Percentiles rank a stretch among this genome's conserved stretches.
phyloP scores from a whole-genome alignment of 306 rosid genomes.

The Quercus aquifolioides region DNA sequence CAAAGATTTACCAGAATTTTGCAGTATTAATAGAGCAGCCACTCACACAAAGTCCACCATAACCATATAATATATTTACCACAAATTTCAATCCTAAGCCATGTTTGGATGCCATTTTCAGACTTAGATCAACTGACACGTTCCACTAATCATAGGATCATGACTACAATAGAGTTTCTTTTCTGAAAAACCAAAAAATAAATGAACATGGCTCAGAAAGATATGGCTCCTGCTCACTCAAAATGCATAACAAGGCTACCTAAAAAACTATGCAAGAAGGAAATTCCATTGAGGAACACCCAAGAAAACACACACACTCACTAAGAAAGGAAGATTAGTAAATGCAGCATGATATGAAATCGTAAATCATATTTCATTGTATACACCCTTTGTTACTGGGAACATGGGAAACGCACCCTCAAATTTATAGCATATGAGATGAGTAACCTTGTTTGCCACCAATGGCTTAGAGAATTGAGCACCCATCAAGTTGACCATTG shows the following conservation, averaged over 20 bases:
- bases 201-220: neutral
- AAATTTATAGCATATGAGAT: conserved; percentile 92
- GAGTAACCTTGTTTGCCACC: conserved; percentile 87
- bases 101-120: neutral
- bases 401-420: conserved; percentile 58
- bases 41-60: neutral
- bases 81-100: neutral
- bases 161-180: neutral
- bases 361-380: neutral
- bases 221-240: neutral
- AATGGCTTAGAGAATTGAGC: conserved; percentile 85
- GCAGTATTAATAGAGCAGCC: neutral
- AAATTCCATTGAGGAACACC: neutral
- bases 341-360: neutral
- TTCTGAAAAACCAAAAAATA: neutral
- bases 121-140: neutral
- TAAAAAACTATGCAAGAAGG: neutral
- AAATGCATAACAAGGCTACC: neutral
- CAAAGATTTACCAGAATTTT: neutral
- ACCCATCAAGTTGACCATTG: conserved; percentile 83
- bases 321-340: no score
- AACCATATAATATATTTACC: neutral
- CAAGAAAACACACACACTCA: neutral
- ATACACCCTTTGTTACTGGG: neutral
- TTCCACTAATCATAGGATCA: neutral